phyloP scores from a whole-genome alignment of 768 basidiomycete genomes.

The Amanita polypyramis region DNA sequence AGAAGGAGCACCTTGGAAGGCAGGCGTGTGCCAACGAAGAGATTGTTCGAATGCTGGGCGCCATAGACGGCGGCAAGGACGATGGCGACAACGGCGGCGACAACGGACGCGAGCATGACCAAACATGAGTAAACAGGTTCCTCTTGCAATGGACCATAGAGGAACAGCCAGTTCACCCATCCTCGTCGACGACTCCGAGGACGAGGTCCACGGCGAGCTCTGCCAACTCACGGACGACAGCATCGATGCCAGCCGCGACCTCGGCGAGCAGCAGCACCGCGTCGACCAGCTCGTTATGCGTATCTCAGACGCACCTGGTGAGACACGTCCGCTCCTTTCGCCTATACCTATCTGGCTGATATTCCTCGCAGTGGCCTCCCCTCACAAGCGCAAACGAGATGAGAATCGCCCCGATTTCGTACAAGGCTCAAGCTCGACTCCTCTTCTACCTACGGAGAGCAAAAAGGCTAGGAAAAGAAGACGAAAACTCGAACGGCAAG shows the following conservation, averaged over 20 bases:
- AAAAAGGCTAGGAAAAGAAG: conserved; percentile 33
- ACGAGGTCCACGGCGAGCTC: conserved; percentile 25
- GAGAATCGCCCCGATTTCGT: background rate
- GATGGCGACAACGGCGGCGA: conserved; percentile 19
- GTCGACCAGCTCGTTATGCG: background rate
- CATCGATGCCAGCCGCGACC: background rate
- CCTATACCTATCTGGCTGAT: background rate
- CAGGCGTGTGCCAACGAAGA: conserved; percentile 11
- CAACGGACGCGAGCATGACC: background rate
- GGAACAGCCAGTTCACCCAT: conserved; percentile 24
- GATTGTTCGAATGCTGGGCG: conserved; percentile 20
- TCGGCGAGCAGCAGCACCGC: conserved; percentile 5
- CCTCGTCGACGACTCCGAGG: conserved; percentile 29
- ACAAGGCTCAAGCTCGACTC: background rate
- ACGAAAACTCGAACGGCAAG: conserved; percentile 24
- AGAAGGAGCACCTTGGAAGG: conserved; percentile 44
- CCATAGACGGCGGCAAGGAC: conserved; percentile 21
- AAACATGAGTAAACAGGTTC: background rate
- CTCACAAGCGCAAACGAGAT: conserved; percentile 1
- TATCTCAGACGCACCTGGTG: background rate
- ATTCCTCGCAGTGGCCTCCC: background rate
- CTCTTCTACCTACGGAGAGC: conserved; percentile 12
- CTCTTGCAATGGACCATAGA: background rate
- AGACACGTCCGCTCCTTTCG: background rate
- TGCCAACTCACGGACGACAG: conserved; percentile 11